Conservation (phyloP, 495 filamentous ascomycete genomes). For the Barbatosphaeria neglecta region DNA sequence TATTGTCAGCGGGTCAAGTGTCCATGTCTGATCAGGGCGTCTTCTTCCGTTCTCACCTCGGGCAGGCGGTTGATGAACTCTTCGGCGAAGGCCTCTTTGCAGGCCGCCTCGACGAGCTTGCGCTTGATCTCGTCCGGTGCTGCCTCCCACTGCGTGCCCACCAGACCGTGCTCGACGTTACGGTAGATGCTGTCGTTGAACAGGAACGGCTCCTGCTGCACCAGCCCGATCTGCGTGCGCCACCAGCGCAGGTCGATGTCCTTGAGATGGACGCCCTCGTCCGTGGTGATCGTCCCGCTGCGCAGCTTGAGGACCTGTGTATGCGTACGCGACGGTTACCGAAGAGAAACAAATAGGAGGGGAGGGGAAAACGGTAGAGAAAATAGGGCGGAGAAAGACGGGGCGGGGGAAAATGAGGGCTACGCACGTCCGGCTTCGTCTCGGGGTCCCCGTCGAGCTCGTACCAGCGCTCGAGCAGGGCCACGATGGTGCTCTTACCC, state of each 20-base stretch:
- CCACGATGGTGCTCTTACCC: slow-evolving; percentile 58
- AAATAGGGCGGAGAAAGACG: no score
- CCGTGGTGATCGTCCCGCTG: slow-evolving; percentile 39
- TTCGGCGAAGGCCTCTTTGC: slow-evolving; percentile 48
- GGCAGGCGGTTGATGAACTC: slow-evolving; percentile 50
- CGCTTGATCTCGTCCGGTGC: slow-evolving; percentile 37
- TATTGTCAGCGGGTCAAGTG: neutral
- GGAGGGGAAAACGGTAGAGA: no score
- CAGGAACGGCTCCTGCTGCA: slow-evolving; percentile 59
- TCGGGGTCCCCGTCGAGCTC: slow-evolving; percentile 24
- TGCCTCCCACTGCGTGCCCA: slow-evolving; percentile 51
- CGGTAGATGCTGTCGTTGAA: slow-evolving; percentile 58
- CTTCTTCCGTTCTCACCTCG: slow-evolving; percentile 20
- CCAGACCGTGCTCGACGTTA: slow-evolving; percentile 53
- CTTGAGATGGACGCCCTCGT: slow-evolving; percentile 40
- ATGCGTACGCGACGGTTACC: neutral
- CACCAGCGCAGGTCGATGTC: slow-evolving; percentile 49
- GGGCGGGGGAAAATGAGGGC: no score
- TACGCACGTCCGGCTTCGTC: neutral
- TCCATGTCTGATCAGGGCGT: neutral
- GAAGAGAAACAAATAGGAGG: no score
- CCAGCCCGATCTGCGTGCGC: slow-evolving; percentile 52
- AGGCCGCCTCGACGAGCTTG: slow-evolving; percentile 45
- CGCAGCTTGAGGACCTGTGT: slow-evolving; percentile 28
- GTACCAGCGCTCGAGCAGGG: slow-evolving; percentile 55